Conservation (phyloP, 306 rosid genomes). For the Quercus gilva region DNA sequence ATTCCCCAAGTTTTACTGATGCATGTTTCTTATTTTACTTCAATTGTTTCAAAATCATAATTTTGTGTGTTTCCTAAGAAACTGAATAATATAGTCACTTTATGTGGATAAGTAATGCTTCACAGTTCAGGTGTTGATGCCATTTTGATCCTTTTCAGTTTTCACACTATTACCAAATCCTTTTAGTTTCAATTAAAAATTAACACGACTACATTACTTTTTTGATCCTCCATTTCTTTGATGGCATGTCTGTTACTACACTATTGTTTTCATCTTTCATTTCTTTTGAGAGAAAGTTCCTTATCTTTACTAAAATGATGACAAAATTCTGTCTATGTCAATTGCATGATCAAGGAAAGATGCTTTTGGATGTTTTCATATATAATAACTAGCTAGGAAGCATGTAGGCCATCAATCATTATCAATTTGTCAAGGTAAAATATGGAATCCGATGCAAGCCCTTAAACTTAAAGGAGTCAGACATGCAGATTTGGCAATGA, state of each 20-base stretch:
- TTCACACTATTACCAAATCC: not conserved
- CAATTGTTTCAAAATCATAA: not conserved
- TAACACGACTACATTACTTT: not conserved
- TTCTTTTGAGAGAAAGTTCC: not conserved
- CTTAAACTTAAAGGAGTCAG: too few relatives aligned
- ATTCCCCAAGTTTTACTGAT: not conserved
- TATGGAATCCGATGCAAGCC: too few relatives aligned
- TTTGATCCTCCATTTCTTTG: not conserved
- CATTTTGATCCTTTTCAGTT: not conserved
- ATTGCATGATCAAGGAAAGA: not conserved
- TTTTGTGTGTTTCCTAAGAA: conserved; percentile 12
- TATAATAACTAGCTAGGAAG: not conserved
- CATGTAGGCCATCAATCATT: not conserved
- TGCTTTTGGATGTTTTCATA: not conserved
- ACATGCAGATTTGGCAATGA: too few relatives aligned
- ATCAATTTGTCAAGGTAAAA: too few relatives aligned
- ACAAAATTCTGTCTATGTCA: conserved; percentile 5
- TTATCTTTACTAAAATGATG: not conserved
- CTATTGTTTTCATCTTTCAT: not conserved
- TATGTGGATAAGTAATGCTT: too few relatives aligned
- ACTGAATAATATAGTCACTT: not conserved
- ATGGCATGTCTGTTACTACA: not conserved
- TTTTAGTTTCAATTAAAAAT: not conserved
- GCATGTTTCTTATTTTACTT: not conserved
- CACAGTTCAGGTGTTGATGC: too few relatives aligned